Evolutionary conservation across 345 rosid species (phyloP), one percentile per base, ranked within the genome.

Genomic region (Populus deltoides): DNA sequence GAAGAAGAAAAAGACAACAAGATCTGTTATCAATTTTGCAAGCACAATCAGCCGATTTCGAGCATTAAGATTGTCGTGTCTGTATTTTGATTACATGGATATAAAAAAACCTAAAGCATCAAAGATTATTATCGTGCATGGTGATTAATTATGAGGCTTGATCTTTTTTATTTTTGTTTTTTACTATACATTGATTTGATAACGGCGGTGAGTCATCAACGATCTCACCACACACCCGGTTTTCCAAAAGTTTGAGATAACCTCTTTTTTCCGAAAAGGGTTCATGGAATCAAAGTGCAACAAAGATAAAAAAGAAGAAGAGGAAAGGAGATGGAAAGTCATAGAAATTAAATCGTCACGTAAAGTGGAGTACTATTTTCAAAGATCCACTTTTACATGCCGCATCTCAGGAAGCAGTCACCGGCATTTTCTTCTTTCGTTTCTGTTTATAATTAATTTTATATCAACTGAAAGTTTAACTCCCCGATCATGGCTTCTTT

Each of bases 171-270:
- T 51, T 1, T 57, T 18, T 22, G 1, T 18, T 53, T 2, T 20
- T 24, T 3, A 22, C 63, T 10, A n/a, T 57, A n/a, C n/a, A 25
- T 57, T 59, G 36, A 33, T 33, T 22, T 71, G 22, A 63, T 63
- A 67, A 27, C 22, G 43, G 22, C 31, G 47, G 27, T 66, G 80
- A 76, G 70, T 57, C 80, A 67, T 20, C 57, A n/a, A 77, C 70
- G 53, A 77, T 77, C 75, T 68, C 75, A 73, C 73, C 78, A 55
- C 36, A 70, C 15, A 70, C 38, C 78, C 43, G 61, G 49, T 18
- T 59, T 35, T 77, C 69, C 78, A 75, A 77, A 81, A 81, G 75
- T 66, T 18, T 31, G 33, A 36, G 57, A 59, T 51, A 75, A 29
- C 16, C 6, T 7, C 47, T 51, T 78, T 81, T 27, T 53, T 53